Evolutionary conservation across 495 filamentous ascomycete species (phyloP).

Genomic region (Aspergillus leporis): DNA sequence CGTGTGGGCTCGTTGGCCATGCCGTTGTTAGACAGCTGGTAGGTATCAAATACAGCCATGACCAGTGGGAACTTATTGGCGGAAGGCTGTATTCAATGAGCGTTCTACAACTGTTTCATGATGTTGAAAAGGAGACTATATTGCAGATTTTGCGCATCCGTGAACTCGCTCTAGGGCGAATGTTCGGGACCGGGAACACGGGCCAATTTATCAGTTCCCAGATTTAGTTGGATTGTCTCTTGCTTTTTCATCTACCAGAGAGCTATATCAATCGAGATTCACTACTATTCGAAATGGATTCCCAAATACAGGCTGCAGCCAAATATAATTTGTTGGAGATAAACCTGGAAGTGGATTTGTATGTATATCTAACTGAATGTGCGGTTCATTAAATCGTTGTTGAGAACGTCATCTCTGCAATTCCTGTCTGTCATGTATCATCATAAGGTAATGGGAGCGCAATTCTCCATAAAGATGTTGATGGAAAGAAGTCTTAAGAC

Average conservation of each 20-base stretch:
- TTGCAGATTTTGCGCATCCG: background rate
- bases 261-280: slow-evolving; percentile 12
- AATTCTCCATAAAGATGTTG: slow-evolving; percentile 11
- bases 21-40: background rate
- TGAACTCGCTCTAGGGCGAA: slow-evolving; percentile 4
- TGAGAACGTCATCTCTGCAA: slow-evolving; percentile 40
- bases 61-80: background rate
- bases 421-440: slow-evolving; percentile 24
- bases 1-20: background rate
- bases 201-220: slow-evolving; percentile 1
- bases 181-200: background rate
- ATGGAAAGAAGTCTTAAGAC: slow-evolving; percentile 27
- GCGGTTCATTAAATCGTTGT: slow-evolving; percentile 40
- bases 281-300: slow-evolving; percentile 9
- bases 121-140: slow-evolving; percentile 8
- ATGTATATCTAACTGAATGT: slow-evolving; percentile 10
- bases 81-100: background rate
- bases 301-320: background rate
- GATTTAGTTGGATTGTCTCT: slow-evolving; percentile 7
- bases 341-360: slow-evolving; percentile 15
- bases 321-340: slow-evolving; percentile 3
- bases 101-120: background rate
- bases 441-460: slow-evolving; percentile 15
- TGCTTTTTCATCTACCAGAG: slow-evolving; percentile 14
- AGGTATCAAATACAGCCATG: background rate